These are phyloP conservation scores for Russula foetens DNA, from an alignment of 768 basidiomycete species.

Conservation along the genomic window DNA sequence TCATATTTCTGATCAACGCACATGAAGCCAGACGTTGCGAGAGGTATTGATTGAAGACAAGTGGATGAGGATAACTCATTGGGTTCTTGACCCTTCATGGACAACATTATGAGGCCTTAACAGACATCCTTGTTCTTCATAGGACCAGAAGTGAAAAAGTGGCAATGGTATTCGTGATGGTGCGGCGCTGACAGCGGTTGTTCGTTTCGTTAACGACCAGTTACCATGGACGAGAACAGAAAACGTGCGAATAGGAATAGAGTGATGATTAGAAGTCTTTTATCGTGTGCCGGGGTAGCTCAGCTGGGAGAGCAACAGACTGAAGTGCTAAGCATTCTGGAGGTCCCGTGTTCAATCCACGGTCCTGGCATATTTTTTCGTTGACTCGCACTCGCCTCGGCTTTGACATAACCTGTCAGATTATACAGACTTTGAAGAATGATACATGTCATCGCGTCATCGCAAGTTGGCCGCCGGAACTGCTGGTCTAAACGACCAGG, in stretches of 20 bases:
- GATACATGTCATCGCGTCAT: too few relatives aligned
- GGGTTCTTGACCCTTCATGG: background rate
- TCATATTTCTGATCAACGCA: background rate
- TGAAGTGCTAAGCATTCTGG: constrained; percentile 37
- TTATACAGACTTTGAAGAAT: too few relatives aligned
- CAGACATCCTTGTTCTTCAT: too few relatives aligned
- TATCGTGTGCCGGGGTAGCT: constrained; percentile 22
- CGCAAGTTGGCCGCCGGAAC: too few relatives aligned
- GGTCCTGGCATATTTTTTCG: constrained; percentile 55
- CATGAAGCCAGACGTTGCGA: background rate
- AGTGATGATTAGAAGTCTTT: background rate
- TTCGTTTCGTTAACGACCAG: too few relatives aligned
- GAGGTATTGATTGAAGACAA: too few relatives aligned
- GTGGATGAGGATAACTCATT: background rate
- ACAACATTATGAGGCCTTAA: background rate
- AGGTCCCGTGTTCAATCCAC: constrained; percentile 78
- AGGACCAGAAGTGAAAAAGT: background rate
- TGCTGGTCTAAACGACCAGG: too few relatives aligned
- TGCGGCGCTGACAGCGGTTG: too few relatives aligned
- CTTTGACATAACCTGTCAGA: too few relatives aligned
- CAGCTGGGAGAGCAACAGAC: constrained; percentile 29
- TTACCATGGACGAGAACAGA: too few relatives aligned
- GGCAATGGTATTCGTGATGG: background rate
- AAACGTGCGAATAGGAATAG: background rate
- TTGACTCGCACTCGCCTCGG: too few relatives aligned